These are phyloP conservation scores for Oryza nivara DNA, from an alignment of 176 grass and related monocot species.

Conservation along the genomic window DNA sequence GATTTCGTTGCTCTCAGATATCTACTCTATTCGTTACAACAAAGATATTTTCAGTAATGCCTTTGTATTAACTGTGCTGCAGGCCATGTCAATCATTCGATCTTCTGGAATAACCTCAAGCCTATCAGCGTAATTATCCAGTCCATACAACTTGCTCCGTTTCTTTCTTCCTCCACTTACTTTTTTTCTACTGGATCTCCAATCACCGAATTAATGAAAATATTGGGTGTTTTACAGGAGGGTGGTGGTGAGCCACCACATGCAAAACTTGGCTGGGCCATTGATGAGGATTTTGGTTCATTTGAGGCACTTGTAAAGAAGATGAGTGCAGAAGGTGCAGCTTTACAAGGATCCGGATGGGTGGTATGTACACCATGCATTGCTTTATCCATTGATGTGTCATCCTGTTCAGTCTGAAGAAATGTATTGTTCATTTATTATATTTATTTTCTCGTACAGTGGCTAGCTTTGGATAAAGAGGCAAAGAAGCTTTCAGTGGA, in stretches of 20 bases:
- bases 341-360: constrained; percentile 99
- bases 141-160: not conserved
- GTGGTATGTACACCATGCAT: constrained; percentile 64
- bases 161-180: not conserved
- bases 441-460: constrained; percentile 51
- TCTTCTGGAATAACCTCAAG: constrained; percentile 99
- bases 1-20: not conserved
- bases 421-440: constrained; percentile 28
- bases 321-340: constrained; percentile 93
- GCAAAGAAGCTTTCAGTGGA: constrained; percentile 88
- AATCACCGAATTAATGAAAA: not conserved
- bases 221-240: constrained; percentile 60
- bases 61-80: constrained; percentile 27
- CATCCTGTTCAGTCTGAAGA: constrained; percentile 6
- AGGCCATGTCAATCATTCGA: constrained; percentile 98
- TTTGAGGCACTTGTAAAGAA: constrained; percentile 84
- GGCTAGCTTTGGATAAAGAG: constrained; percentile 93
- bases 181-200: constrained; percentile 14
- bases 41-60: constrained; percentile 18
- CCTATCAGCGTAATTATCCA: constrained; percentile 61
- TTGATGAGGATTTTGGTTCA: constrained; percentile 92
- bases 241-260: constrained; percentile 90
- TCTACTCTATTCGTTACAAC: not conserved
- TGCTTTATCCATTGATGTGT: constrained; percentile 1
- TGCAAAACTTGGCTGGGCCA: constrained; percentile 85